Conservation (phyloP, 257 asterid genomes). For the Handroanthus guayacan region DNA sequence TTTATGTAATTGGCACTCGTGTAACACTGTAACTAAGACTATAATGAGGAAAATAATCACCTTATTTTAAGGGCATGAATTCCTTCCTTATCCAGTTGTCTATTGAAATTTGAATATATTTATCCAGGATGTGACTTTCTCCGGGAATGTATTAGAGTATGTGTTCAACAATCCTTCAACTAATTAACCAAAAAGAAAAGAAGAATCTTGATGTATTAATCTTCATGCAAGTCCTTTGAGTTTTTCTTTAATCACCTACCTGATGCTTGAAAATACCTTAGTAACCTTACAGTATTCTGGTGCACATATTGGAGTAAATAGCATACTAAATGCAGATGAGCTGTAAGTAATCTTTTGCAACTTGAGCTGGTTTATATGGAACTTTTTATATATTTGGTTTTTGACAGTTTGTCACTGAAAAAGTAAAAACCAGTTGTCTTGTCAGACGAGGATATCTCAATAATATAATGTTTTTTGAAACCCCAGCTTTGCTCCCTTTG, state of each 20-base stretch:
- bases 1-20: neutral
- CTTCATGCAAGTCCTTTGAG: neutral
- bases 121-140: neutral
- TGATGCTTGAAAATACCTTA: neutral
- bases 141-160: neutral
- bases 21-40: neutral
- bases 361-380: neutral
- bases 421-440: neutral
- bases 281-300: neutral
- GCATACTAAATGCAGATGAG: neutral
- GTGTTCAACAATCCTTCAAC: neutral
- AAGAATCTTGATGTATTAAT: neutral
- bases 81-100: neutral
- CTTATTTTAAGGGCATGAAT: neutral
- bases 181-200: neutral
- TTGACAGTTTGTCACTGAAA: neutral
- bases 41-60: neutral
- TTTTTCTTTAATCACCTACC: neutral
- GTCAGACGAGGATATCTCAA: neutral
- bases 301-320: neutral
- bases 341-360: too few relatives aligned
- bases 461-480: neutral
- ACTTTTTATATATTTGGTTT: neutral
- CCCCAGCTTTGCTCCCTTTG: constrained; percentile 14
- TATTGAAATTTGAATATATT: neutral